Evolutionary conservation across 495 filamentous ascomycete genomes (phyloP), one percentile per base, ranked within the genome.

Genomic region (Hypoxylon rickii): DNA sequence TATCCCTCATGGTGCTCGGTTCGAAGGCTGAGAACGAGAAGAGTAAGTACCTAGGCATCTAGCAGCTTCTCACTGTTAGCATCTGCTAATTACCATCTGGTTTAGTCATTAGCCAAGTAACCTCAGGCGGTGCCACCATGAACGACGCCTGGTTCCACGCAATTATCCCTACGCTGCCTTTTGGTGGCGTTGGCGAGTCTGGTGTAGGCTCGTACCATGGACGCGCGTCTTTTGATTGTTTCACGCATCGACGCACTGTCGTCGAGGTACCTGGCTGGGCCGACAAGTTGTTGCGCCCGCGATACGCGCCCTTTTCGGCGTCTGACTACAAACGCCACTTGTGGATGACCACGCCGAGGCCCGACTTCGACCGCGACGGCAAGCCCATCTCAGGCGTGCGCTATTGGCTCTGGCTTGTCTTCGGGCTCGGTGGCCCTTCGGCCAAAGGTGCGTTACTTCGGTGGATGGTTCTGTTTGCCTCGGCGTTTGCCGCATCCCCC

Each of bases 141-240:
- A 96, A 96, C 72, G 91, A 96, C 71, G 77, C 86, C 43, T 89
- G 83, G 63, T 86, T 90, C 72, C 92, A 97, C 74, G 87, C 80
- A 40, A 79, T 76, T 2, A 83, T 96, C 57, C 82, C 85, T 16
- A 90, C 86, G 7, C 74, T 96, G 3, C 77, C 89, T 44, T 97
- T 98, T 66, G 94, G 94, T 55, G 93, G 93, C 64, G 88, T 98
- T 22, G 94, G 94, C 51, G 83, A 89, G 61, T 89, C 84, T 51
- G 93, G 94, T 49, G 79, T 81, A 61, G 94, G 94, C 44, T 78
- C 84, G 7, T 97, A 97, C 76, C 84, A 89, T 62, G 94, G 94
- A 53, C 83, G 83, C 68, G 78, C 88, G 40, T 87, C 83, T 42
- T 96, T 95, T 75, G 91, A 97, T 61, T 80, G 78, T 68, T 98